Conservation (phyloP, 1,284 basidiomycete genomes). For the Chalciporus sp. region DNA sequence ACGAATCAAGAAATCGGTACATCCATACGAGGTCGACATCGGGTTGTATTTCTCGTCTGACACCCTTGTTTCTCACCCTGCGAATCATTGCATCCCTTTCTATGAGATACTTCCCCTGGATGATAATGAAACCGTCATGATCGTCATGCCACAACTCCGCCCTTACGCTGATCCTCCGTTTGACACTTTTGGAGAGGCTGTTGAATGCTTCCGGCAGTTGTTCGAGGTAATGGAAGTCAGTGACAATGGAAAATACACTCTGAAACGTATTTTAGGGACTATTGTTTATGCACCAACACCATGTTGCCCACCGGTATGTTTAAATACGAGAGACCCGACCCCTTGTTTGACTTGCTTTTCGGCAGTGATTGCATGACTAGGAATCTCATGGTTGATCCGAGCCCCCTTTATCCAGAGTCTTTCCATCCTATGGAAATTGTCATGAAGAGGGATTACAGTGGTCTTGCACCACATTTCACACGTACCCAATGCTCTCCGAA, state of each 20-base stretch:
- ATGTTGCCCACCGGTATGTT: background rate
- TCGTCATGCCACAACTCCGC: constrained; percentile 34
- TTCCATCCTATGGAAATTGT: constrained; percentile 4
- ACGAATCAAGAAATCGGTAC: constrained; percentile 2
- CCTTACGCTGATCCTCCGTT: constrained; percentile 25
- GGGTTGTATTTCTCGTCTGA: constrained; percentile 11
- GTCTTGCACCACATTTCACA: background rate
- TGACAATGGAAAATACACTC: too few species aligned
- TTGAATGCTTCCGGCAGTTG: constrained; percentile 34
- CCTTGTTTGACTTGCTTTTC: background rate
- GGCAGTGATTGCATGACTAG: constrained; percentile 15
- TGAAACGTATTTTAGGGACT: background rate
- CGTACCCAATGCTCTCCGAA: constrained; percentile 14
- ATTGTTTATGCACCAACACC: constrained; percentile 1
- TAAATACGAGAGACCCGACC: background rate
- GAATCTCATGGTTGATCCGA: constrained; percentile 18
- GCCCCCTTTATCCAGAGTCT: constrained; percentile 1
- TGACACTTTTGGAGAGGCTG: constrained; percentile 33
- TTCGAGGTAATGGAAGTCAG: constrained; percentile 33
- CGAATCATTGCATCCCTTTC: constrained; percentile 33
- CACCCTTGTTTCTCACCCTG: constrained; percentile 10
- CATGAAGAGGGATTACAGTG: background rate
- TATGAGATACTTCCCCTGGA: constrained; percentile 27
- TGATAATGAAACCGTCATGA: constrained; percentile 11
- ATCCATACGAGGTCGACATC: constrained; percentile 25